Percentiles rank a stretch among this genome's conserved stretches.
Evolutionary conservation across 441 rosid genomes (phyloP).

Genomic region (Daphne laureola): DNA sequence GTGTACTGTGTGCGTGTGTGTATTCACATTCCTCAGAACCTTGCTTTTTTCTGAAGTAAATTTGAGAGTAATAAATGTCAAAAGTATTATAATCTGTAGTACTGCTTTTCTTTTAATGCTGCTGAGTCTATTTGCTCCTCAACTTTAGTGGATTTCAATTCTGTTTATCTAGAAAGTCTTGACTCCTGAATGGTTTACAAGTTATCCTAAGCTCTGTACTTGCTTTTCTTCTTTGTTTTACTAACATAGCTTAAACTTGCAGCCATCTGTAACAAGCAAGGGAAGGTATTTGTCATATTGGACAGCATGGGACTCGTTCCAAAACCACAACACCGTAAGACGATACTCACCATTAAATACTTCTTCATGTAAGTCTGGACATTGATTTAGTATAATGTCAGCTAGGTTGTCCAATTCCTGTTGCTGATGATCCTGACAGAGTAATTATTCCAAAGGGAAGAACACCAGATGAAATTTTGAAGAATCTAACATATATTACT

Average conservation of each 20-base stretch:
- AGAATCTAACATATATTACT: conserved; percentile 45
- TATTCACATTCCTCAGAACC: no score
- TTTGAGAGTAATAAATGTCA: no score
- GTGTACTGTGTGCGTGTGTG: neutral
- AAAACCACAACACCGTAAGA: conserved; percentile 73
- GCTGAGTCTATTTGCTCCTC: no score
- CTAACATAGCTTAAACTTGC: conserved; percentile 24
- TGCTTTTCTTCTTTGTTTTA: conserved; percentile 5
- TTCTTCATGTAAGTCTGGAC: conserved; percentile 13
- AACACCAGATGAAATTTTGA: conserved; percentile 45
- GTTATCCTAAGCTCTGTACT: conserved; percentile 1
- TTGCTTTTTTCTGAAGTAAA: no score
- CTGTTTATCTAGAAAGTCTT: neutral
- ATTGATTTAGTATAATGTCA: conserved; percentile 8
- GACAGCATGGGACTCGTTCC: conserved; percentile 72
- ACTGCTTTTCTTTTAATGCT: no score
- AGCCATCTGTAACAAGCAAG: conserved; percentile 83
- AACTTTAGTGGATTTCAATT: no score
- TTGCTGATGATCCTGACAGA: conserved; percentile 53
- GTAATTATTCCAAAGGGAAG: conserved; percentile 53
- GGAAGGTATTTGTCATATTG: conserved; percentile 57
- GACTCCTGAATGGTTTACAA: neutral
- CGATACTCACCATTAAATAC: conserved; percentile 10
- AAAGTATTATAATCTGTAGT: no score
- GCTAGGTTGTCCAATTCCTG: conserved; percentile 77